phyloP scores from a whole-genome alignment of 192 early-diverging fungal species.

The Dissophora globulifera region DNA sequence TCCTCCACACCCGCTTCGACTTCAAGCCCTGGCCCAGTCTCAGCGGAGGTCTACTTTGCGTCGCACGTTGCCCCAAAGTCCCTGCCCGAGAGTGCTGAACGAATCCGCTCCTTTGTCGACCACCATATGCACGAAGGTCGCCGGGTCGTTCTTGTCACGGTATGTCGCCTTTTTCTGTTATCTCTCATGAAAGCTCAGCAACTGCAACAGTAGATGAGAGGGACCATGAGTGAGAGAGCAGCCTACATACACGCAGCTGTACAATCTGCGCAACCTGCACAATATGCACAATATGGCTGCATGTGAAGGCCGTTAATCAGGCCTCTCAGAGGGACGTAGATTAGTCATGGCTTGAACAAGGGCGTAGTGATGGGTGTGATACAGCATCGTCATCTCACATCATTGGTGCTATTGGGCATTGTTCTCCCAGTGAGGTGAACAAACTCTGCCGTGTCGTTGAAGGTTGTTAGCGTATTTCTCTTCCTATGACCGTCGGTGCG shows the following conservation, averaged over 20 bases:
- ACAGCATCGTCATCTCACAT: conserved; percentile 13
- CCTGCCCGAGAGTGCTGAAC: conserved; percentile 65
- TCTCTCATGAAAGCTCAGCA: background rate
- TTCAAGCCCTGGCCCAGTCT: conserved; percentile 39
- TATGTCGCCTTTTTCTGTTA: conserved; percentile 31
- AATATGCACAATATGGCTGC: no score
- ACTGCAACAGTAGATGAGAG: no score
- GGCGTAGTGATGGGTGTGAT: no score
- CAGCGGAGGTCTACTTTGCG: conserved; percentile 80
- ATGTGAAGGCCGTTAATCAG: no score
- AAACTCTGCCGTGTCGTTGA: no score
- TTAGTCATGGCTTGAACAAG: no score
- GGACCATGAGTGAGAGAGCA: no score
- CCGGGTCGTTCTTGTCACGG: conserved; percentile 90
- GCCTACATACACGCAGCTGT: no score
- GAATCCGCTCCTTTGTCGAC: conserved; percentile 68
- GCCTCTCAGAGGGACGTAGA: no score
- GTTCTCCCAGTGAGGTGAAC: no score
- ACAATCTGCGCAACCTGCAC: no score
- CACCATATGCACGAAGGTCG: conserved; percentile 60
- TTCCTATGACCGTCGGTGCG: background rate
- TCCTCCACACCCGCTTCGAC: conserved; percentile 36
- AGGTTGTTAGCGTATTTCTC: conserved; percentile 2
- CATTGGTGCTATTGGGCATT: background rate
- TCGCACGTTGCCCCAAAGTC: conserved; percentile 73